Conservation (phyloP, 2,329 filamentous ascomycete genomes). For the Fragosphaeria purpurea region DNA sequence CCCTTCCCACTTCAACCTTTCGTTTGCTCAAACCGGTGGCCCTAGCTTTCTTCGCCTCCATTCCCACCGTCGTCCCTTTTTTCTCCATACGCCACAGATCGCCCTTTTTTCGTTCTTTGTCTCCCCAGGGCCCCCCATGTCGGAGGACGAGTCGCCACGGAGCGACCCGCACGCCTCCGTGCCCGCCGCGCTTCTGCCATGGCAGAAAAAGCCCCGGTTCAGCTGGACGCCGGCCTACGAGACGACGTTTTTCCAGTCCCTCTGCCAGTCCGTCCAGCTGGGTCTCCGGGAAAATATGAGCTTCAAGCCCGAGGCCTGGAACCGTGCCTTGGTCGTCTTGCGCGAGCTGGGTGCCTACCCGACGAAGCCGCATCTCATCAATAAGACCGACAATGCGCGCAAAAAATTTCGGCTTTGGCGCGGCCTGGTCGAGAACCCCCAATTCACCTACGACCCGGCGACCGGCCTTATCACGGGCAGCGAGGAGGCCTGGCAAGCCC, state of each 20-base stretch:
- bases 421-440: conserved; percentile 45
- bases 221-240: conserved; percentile 51
- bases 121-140: conserved; percentile 17
- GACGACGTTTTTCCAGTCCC: conserved; percentile 49
- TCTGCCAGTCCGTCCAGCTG: conserved; percentile 48
- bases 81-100: background rate
- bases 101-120: too few species aligned
- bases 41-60: background rate
- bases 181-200: conserved; percentile 8
- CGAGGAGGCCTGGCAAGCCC: conserved; percentile 47
- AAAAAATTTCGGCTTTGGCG: conserved; percentile 55
- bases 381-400: conserved; percentile 53
- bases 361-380: conserved; percentile 52
- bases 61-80: background rate
- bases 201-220: conserved; percentile 38
- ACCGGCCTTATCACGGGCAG: conserved; percentile 43
- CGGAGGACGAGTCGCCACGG: conserved; percentile 20
- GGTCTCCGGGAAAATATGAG: conserved; percentile 40
- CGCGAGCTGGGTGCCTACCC: conserved; percentile 47
- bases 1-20: background rate
- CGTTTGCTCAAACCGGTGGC: background rate
- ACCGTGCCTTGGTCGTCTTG: conserved; percentile 43
- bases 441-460: conserved; percentile 43
- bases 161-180: conserved; percentile 10
- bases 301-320: conserved; percentile 53